Conservation (phyloP, 176 grass and related monocot genomes). For the Carex littledalei region DNA sequence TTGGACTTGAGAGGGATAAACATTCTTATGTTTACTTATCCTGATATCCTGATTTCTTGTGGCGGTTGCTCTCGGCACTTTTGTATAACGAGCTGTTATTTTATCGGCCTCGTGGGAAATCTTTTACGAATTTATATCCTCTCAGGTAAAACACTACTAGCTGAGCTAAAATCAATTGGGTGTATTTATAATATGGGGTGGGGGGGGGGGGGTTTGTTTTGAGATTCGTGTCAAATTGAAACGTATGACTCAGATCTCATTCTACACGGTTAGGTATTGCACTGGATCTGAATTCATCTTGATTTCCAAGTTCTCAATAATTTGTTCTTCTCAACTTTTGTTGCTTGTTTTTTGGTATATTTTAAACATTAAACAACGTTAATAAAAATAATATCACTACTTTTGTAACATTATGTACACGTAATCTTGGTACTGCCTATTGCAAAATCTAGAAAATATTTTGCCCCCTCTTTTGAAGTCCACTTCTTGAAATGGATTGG, state of each 20-base stretch:
- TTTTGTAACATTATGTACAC: neutral
- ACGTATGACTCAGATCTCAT: no score
- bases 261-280: no score
- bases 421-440: neutral
- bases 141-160: no score
- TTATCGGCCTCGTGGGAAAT: neutral
- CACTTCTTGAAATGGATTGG: conserved; percentile 7
- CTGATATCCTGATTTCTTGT: neutral
- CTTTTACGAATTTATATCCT: neutral
- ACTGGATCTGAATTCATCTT: no score
- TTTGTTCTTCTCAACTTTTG: neutral
- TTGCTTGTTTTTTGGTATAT: neutral
- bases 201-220: no score
- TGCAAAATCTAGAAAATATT: neutral
- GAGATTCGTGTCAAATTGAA: no score
- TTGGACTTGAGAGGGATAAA: conserved; percentile 10
- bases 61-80: neutral
- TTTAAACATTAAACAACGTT: neutral
- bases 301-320: neutral
- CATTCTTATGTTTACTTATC: neutral
- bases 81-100: neutral
- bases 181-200: no score
- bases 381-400: neutral
- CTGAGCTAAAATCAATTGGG: no score
- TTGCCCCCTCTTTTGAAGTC: neutral